Conservation (phyloP, 371 early-diverging fungal genomes). For the Basidiobolus meristosporus region DNA sequence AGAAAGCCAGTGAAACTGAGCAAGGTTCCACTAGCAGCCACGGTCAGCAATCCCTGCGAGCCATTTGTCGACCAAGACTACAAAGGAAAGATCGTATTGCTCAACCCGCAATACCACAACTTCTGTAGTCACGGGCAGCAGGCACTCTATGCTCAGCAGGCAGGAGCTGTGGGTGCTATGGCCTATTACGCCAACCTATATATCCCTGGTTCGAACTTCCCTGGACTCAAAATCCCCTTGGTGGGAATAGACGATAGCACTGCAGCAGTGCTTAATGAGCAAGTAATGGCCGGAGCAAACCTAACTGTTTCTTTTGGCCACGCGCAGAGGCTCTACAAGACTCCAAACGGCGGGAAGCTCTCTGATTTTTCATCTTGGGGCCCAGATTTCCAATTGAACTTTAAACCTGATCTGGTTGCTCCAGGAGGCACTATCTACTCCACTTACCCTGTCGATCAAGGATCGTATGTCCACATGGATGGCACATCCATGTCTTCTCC, state of each 20-base stretch:
- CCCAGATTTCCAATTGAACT: slow-evolving; percentile 36
- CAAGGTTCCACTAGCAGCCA: background rate
- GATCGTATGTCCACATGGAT: slow-evolving; percentile 27
- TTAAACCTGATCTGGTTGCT: slow-evolving; percentile 48
- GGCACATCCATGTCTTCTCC: slow-evolving; percentile 59
- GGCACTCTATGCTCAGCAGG: slow-evolving; percentile 20
- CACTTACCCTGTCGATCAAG: slow-evolving; percentile 23
- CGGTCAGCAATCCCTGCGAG: background rate
- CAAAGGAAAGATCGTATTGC: slow-evolving; percentile 22
- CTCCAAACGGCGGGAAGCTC: slow-evolving; percentile 18
- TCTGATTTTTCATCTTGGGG: slow-evolving; percentile 47
- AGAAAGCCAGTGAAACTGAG: background rate
- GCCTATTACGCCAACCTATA: slow-evolving; percentile 18
- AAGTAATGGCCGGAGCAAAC: background rate
- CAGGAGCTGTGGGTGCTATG: slow-evolving; percentile 40
- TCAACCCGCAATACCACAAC: slow-evolving; percentile 10
- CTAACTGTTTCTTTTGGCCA: background rate
- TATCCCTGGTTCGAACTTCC: slow-evolving; percentile 9
- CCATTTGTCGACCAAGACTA: background rate
- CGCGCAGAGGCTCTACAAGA: background rate
- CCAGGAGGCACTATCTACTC: slow-evolving; percentile 59
- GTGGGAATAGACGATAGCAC: slow-evolving; percentile 5
- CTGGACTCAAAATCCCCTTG: slow-evolving; percentile 8
- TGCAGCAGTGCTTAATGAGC: background rate
- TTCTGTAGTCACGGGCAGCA: slow-evolving; percentile 30